A percentile compares a stretch with the other conserved stretches of the same genome.
phyloP scores from a whole-genome alignment of 2,329 filamentous ascomycete genomes.

The Pyricularia grisea region DNA sequence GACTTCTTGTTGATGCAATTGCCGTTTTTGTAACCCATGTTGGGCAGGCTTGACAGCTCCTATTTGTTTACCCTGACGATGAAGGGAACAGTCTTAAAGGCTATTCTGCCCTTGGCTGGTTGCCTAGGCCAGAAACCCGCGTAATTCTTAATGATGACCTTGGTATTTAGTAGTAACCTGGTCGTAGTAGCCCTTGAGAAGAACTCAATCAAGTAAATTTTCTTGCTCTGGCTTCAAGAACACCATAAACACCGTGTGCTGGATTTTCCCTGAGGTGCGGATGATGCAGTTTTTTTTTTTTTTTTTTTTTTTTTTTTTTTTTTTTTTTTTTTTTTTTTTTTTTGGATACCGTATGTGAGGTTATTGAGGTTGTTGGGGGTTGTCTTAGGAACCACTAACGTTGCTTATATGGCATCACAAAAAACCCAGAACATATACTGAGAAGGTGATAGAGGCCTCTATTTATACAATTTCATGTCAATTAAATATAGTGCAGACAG shows the following conservation, averaged over 20 bases:
- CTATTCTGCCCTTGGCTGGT: background rate
- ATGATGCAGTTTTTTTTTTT: background rate
- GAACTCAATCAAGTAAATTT: background rate
- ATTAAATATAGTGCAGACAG: background rate
- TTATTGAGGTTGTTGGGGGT: background rate
- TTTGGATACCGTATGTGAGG: no score
- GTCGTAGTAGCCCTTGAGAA: background rate
- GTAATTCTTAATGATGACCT: background rate
- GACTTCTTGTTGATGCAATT: background rate
- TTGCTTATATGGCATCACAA: background rate
- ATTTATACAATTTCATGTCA: background rate
- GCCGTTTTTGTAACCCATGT: background rate
- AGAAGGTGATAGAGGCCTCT: background rate
- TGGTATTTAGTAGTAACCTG: background rate
- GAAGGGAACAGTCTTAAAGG: background rate
- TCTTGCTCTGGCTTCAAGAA: background rate
- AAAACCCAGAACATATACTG: background rate
- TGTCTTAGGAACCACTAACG: background rate
- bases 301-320: no score
- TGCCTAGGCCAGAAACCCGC: background rate
- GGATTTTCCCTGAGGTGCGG: background rate
- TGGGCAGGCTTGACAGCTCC: background rate
- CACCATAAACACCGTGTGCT: background rate
- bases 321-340: no score
- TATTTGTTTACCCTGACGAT: background rate